phyloP scores from a whole-genome alignment of 2,329 filamentous ascomycete genomes.

The Xylaria polymorpha region DNA sequence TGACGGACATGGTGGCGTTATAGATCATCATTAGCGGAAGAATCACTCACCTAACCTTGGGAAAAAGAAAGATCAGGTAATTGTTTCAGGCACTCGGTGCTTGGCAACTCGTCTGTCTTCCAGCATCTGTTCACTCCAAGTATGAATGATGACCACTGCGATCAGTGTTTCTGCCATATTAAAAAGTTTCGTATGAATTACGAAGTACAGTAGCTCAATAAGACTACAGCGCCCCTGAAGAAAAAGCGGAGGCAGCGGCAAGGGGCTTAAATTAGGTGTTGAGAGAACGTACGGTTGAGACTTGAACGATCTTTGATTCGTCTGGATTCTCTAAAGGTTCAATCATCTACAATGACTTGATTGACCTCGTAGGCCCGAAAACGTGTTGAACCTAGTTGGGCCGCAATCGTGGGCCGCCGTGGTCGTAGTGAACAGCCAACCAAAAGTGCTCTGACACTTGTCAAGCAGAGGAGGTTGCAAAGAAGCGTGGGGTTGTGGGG shows the following conservation, averaged over 20 bases:
- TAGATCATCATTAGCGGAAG: background rate
- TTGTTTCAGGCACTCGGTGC: background rate
- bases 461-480: conserved; percentile 39
- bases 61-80: background rate
- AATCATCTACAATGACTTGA: background rate
- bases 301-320: background rate
- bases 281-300: background rate
- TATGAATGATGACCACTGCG: background rate
- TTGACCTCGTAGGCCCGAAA: conserved; percentile 4
- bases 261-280: background rate
- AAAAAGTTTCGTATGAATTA: background rate
- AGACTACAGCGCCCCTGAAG: background rate
- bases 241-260: background rate
- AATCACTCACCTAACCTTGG: background rate
- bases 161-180: background rate
- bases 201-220: no score
- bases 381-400: conserved; percentile 27
- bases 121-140: background rate
- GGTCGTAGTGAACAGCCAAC: conserved; percentile 40
- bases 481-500: conserved; percentile 46
- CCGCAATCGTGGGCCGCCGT: conserved; percentile 34
- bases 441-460: conserved; percentile 44
- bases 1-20: background rate
- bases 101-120: background rate
- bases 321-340: background rate